phyloP scores from a whole-genome alignment of 2,329 filamentous ascomycete species.

The Raffaelea arxii region DNA sequence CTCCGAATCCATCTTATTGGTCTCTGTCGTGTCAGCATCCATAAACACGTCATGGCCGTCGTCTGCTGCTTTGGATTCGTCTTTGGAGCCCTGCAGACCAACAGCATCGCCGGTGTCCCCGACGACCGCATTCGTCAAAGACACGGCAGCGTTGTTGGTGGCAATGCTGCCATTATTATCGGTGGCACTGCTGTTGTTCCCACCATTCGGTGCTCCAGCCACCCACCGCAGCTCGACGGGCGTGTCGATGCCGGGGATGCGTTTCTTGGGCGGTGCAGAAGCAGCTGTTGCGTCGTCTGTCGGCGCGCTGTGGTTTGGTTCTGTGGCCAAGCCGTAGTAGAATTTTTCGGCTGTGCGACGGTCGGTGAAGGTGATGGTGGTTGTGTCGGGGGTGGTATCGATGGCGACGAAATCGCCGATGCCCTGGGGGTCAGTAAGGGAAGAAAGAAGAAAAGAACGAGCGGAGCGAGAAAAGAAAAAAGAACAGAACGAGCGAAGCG shows the following conservation, averaged over 20 bases:
- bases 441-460: too few species aligned
- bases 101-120: background rate
- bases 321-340: slow-evolving; percentile 39
- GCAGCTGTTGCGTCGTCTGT: too few species aligned
- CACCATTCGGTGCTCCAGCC: slow-evolving; percentile 7
- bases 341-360: slow-evolving; percentile 64
- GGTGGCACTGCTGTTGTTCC: slow-evolving; percentile 6
- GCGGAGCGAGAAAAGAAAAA: too few species aligned
- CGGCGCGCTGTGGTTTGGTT: background rate
- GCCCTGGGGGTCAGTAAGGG: too few species aligned
- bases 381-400: slow-evolving; percentile 33
- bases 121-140: background rate
- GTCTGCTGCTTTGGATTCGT: background rate
- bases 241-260: slow-evolving; percentile 52
- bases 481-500: too few species aligned
- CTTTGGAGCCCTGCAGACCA: too few species aligned
- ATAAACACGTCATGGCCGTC: too few species aligned
- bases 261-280: slow-evolving; percentile 26
- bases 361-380: slow-evolving; percentile 55
- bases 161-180: slow-evolving; percentile 17
- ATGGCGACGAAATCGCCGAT: slow-evolving; percentile 54
- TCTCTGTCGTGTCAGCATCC: background rate
- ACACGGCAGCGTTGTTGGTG: too few species aligned
- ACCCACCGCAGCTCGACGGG: slow-evolving; percentile 59
- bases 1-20: background rate